Conservation (phyloP, 1,284 basidiomycete genomes). For the Tylopilus sp. region DNA sequence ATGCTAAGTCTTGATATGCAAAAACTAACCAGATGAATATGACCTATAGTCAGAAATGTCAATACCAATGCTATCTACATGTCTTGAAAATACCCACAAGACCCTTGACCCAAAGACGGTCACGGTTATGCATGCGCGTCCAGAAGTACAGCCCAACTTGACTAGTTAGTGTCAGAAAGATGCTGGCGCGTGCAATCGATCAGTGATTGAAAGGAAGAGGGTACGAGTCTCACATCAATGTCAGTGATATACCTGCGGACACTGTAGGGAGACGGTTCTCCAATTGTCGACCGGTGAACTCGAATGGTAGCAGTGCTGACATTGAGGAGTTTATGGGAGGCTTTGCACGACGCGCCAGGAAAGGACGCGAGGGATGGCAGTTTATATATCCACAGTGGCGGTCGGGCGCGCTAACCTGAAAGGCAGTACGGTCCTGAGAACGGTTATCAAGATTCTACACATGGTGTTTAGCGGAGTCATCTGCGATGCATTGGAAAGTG, state of each 20-base stretch:
- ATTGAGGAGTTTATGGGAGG: conserved; percentile 3
- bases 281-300: conserved; percentile 7
- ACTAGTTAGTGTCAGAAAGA: conserved; percentile 22
- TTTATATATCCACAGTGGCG: conserved; percentile 14
- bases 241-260: conserved; percentile 14
- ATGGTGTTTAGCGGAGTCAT: no score
- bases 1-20: not conserved
- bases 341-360: not conserved
- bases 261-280: conserved; percentile 12
- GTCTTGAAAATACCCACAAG: conserved; percentile 10
- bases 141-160: conserved; percentile 24
- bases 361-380: not conserved
- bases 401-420: no score
- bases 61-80: not conserved
- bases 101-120: conserved; percentile 23
- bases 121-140: conserved; percentile 18
- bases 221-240: conserved; percentile 8
- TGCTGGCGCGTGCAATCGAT: conserved; percentile 1
- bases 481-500: no score
- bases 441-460: no score
- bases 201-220: not conserved
- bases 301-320: not conserved
- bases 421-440: no score
- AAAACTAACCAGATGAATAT: not conserved
- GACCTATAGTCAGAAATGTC: not conserved